phyloP scores from a whole-genome alignment of 495 filamentous ascomycete genomes.

The Recurvomyces mirabilis region DNA sequence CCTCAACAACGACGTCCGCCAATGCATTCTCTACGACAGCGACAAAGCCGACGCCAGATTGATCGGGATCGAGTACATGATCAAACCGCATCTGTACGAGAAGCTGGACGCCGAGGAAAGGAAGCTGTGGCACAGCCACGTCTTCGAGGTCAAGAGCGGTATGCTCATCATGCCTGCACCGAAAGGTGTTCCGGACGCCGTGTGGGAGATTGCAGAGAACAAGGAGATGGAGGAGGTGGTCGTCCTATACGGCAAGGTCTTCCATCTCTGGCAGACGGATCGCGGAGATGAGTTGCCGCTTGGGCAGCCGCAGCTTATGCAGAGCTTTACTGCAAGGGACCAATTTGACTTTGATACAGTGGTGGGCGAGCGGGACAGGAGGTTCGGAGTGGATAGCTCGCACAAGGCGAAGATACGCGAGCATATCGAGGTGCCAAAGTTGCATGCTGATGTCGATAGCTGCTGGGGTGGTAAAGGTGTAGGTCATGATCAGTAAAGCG shows the following conservation, averaged over 20 bases:
- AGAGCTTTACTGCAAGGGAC: conserved; percentile 50
- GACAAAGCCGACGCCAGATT: conserved; percentile 53
- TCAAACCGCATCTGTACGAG: conserved; percentile 56
- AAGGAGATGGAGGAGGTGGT: conserved; percentile 67
- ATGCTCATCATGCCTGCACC: conserved; percentile 79
- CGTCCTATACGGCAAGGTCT: conserved; percentile 76
- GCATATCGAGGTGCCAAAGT: conserved; percentile 44
- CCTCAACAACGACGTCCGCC: conserved; percentile 62
- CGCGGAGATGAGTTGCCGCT: conserved; percentile 65
- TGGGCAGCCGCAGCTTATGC: conserved; percentile 68
- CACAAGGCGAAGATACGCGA: conserved; percentile 53
- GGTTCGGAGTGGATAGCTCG: conserved; percentile 49
- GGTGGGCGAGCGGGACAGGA: conserved; percentile 53
- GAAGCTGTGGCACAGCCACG: conserved; percentile 68
- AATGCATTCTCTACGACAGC: conserved; percentile 80
- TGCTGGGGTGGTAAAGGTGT: conserved; percentile 30
- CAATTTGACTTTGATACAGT: conserved; percentile 50
- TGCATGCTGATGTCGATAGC: conserved; percentile 49
- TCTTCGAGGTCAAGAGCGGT: conserved; percentile 78
- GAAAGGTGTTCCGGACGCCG: conserved; percentile 37
- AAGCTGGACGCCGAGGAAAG: conserved; percentile 55
- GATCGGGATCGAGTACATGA: conserved; percentile 90
- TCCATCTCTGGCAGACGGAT: conserved; percentile 81
- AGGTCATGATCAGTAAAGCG: too few species aligned
- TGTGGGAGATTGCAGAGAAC: conserved; percentile 67